Base-by-base conservation (phyloP, 495 filamentous ascomycete species). In the Talaromyces liani region DNA sequence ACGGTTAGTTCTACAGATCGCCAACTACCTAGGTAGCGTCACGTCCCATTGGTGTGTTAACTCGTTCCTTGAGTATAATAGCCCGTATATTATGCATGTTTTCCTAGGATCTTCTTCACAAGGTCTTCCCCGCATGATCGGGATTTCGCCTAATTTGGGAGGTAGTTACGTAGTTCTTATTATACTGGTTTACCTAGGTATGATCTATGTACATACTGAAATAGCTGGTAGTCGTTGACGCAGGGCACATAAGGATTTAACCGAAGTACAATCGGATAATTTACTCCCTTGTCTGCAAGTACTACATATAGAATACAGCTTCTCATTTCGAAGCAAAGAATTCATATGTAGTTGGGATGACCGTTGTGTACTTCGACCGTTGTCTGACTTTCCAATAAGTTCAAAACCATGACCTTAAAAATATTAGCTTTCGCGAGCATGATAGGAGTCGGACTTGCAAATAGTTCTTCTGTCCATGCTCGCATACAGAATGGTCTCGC, bases 401-500 rank as follows among this genome's bases (percentile, higher is more conserved):
- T 24, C 24, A 12, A 25, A 54, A 24, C 49, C 24, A 54, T 54
- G 49, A 6, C 49, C 3, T 10, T 54, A 10, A 22, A 24, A 18
- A 22, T 54, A 25, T 25, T 54, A 0, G 18, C 24, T 25, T 54
- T 54, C 49, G 49, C 24, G 24, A 25, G 49, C 49, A 24, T 54
- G 24, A 1, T 20, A 25, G 18, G 24, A 54, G 20, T 2, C 6
- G 49, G 49, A 20, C 49, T 54, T 14, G 49, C 49, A 24, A 54
- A 6, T 14, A 54, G 12, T 54, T 7, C n/a, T 22, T 54, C 20
- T 0, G 24, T 54, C 2, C 3, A 22, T 24, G 18, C 49, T 54
- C 71, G 71, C 39, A 45, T 71, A n/a, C 41, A 72, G 2, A 65
- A 74, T 70, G 69, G 71, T 1, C 24, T 72, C 3, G 71, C 72